Base-by-base conservation (phyloP, 2,329 filamentous ascomycete species). In the Hirsutella rhossiliensis region DNA sequence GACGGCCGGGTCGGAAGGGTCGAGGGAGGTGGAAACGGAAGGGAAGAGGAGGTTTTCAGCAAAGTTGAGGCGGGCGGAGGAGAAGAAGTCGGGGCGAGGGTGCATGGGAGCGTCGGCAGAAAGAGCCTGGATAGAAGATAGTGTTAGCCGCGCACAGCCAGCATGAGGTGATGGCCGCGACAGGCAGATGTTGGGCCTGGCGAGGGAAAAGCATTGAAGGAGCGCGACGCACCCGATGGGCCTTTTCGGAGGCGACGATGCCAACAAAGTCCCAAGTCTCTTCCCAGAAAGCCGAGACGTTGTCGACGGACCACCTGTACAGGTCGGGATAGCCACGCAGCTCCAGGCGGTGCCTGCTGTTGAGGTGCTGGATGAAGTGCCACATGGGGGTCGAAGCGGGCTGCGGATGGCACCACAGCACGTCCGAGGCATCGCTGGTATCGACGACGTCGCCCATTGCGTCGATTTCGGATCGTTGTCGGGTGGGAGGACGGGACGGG, bases 31-130 rank as follows among this genome's bases (percentile, higher is more conserved):
- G 38, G 50, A 42, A 3, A 57, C 55, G 41, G 70, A 71, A 4
- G 90, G 90, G 60, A 82, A 96, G 4, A 98, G 78, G 43, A 97
- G 71, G 61, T 98, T 98, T 66, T 97, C 87, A 23, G 90, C 89
- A 60, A 96, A 97, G 63, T 97, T 98, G 51, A 97, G 71, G 46
- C 71, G 79, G 13, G 85, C 76, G 11, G 82, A 82, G 45, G 78
- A 62, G 61, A 96, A 97, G 70, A 95, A 97, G 47, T 80, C 69
- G 8, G 90, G 89, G 20, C 87, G 80, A 20, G 90, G 90, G 55
- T 88, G 97, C 74, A 97, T 84, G 40, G 77, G 71, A 6, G 79
- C 74, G 44, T 76, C 63, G 36, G 73, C 60, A 20, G 84, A 76
- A 17, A 95, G 68, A 37, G 87, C 82, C 81, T 89, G 13, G 32